A percentile compares a stretch with the other conserved stretches of the same genome.
These are phyloP conservation scores for Leucaena leucocephala DNA, from an alignment of 306 rosid genomes.

Conservation along the genomic window DNA sequence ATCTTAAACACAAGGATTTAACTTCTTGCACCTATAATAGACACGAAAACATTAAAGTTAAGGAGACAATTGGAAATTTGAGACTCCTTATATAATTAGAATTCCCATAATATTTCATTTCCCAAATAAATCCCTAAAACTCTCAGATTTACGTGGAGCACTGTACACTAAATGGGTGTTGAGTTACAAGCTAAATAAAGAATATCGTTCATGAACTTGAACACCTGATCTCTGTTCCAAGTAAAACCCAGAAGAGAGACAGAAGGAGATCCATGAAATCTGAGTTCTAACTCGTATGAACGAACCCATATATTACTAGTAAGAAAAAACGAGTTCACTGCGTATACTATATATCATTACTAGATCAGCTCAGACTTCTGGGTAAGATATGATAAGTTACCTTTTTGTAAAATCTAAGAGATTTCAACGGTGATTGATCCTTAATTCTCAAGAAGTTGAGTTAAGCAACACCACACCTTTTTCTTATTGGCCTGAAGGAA, in stretches of 20 bases:
- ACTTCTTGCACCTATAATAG: not conserved
- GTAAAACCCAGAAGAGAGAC: not conserved
- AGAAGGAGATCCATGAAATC: not conserved
- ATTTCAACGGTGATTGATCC: not conserved
- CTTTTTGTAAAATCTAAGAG: too few relatives aligned
- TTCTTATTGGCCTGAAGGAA: too few relatives aligned
- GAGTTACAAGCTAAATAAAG: not conserved
- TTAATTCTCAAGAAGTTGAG: not conserved
- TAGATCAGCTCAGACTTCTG: not conserved
- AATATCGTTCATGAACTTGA: not conserved
- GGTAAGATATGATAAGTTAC: too few relatives aligned
- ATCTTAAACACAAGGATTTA: not conserved
- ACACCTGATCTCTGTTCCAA: not conserved
- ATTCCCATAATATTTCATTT: not conserved
- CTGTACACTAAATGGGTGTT: not conserved
- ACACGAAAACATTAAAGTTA: not conserved
- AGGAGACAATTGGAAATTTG: not conserved
- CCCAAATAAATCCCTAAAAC: not conserved
- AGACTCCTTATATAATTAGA: not conserved
- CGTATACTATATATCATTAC: too few relatives aligned
- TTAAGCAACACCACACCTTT: not conserved
- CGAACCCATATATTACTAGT: not conserved
- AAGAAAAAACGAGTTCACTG: not conserved
- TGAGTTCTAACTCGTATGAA: not conserved
- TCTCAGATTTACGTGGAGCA: not conserved